A percentile compares a stretch with the other conserved stretches of the same genome.
These are phyloP conservation scores for Emergomyces africanus DNA, from an alignment of 2,329 filamentous ascomycete species.

Conservation along the genomic window DNA sequence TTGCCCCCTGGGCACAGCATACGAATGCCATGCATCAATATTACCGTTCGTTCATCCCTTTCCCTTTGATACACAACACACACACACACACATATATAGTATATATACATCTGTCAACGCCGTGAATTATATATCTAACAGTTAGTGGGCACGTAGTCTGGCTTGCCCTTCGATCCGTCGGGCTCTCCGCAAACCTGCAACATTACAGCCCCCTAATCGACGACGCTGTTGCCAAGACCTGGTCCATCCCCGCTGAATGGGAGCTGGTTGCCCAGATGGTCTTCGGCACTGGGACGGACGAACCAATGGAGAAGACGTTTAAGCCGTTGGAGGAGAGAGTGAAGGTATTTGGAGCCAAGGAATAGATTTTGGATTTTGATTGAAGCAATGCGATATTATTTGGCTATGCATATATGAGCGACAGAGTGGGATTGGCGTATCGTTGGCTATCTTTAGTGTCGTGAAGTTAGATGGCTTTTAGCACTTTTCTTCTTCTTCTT, in stretches of 20 bases:
- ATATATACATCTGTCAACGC: neutral
- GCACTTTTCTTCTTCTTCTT: neutral
- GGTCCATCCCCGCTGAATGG: constrained; percentile 61
- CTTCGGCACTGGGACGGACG: constrained; percentile 49
- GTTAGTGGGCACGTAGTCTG: constrained; percentile 39
- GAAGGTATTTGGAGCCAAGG: constrained; percentile 42
- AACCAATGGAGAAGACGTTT: constrained; percentile 51
- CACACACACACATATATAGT: too few relatives aligned
- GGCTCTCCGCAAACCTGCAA: constrained; percentile 78
- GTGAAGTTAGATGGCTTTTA: neutral
- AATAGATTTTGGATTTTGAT: neutral
- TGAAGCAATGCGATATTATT: neutral
- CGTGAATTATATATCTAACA: neutral
- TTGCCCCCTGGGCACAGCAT: constrained; percentile 65
- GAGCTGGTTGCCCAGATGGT: constrained; percentile 71
- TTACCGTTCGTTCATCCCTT: constrained; percentile 30
- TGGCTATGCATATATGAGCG: neutral
- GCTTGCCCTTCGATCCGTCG: constrained; percentile 71
- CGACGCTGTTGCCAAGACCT: constrained; percentile 53
- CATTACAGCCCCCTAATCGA: constrained; percentile 88
- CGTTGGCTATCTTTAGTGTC: neutral
- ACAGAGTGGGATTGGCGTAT: neutral
- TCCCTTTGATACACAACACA: neutral
- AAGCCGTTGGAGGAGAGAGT: constrained; percentile 53
- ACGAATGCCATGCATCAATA: constrained; percentile 73